Evolutionary conservation across 1,139 yeast species (phyloP), one percentile per base, ranked within the genome.

Genomic region (Yamadazyma taylorii): DNA sequence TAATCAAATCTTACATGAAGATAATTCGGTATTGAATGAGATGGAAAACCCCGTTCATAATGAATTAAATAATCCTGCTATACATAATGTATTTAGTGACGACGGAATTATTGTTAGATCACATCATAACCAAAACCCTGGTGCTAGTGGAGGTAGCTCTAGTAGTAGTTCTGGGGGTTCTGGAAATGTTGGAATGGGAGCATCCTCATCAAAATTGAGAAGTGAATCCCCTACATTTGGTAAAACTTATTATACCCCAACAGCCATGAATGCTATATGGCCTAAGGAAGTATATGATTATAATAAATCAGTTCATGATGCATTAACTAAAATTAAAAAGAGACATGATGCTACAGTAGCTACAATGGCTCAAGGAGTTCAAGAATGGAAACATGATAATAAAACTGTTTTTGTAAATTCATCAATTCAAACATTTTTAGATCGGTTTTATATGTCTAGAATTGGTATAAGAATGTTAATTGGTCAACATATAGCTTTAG

Each of bases 341-440:
- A 71, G 96, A 36, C 96, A 89, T 56, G 96, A 89, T 61, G 95
- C 96, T 2, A 90, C 95, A 0, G 96, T 89, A 10, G 85, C 95
- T 9, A 88, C 96, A 0, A 84, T 89, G 60, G 96, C 96, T 1
- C 90, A 86, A 52, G 96, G 96, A 14, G 95, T 88, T 8, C 81
- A 84, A 52, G 95, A 86, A 61, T 89, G 96, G 96, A 88, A 88
- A 55, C 59, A 52, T 42, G 76, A 70, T 48, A 75, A 73, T 51
- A 66, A 66, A 49, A 69, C 70, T 2, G 63, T 69, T 28, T 67
- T 55, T 47, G 78, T 70, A 27, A 81, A 80, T 50, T 76, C 86
- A 23, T 75, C 80, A 15, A 79, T 87, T 34, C 95, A 87, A 58
- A 75, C 82, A 11, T 87, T 87, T 53, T 66, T 87, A 47, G 95